These are phyloP conservation scores for Eutrema japonicum DNA, from an alignment of 345 rosid species.

Conservation along the genomic window DNA sequence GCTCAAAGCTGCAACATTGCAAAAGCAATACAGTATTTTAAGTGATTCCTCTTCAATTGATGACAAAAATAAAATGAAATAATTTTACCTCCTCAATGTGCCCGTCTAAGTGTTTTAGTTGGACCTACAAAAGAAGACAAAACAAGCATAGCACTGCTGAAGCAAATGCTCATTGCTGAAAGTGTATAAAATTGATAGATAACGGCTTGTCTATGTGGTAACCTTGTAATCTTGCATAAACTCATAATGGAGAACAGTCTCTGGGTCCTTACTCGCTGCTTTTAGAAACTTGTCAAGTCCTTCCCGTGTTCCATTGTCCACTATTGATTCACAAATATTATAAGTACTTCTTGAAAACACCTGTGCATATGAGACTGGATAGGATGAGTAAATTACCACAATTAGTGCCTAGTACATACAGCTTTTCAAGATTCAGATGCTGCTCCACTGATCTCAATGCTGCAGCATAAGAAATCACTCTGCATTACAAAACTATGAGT, in stretches of 20 bases:
- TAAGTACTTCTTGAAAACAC: slow-evolving; percentile 19
- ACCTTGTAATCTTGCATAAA: slow-evolving; percentile 99
- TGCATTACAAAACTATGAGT: slow-evolving; percentile 84
- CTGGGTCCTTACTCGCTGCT: slow-evolving; percentile 90
- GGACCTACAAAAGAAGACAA: slow-evolving; percentile 60
- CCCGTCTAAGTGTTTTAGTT: slow-evolving; percentile 94
- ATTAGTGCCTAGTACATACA: slow-evolving; percentile 94
- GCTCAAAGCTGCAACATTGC: slow-evolving; percentile 48
- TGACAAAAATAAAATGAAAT: not conserved
- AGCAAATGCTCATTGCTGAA: slow-evolving; percentile 11
- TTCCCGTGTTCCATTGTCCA: slow-evolving; percentile 95
- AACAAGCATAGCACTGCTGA: slow-evolving; percentile 23
- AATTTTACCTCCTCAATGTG: slow-evolving; percentile 88
- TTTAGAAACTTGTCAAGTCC: slow-evolving; percentile 93
- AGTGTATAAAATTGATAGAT: slow-evolving; percentile 2
- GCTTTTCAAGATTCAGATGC: slow-evolving; percentile 85
- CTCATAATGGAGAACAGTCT: slow-evolving; percentile 94
- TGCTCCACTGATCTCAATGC: slow-evolving; percentile 93
- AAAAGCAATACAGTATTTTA: slow-evolving; percentile 27
- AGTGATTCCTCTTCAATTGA: not conserved
- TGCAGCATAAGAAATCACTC: slow-evolving; percentile 90
- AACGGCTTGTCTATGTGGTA: slow-evolving; percentile 24
- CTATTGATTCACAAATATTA: slow-evolving; percentile 49
- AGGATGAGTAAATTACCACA: slow-evolving; percentile 62
- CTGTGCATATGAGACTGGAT: not conserved